These are phyloP conservation scores for Erigeron canadensis DNA, from an alignment of 129 eudicot genomes.

Conservation along the genomic window DNA sequence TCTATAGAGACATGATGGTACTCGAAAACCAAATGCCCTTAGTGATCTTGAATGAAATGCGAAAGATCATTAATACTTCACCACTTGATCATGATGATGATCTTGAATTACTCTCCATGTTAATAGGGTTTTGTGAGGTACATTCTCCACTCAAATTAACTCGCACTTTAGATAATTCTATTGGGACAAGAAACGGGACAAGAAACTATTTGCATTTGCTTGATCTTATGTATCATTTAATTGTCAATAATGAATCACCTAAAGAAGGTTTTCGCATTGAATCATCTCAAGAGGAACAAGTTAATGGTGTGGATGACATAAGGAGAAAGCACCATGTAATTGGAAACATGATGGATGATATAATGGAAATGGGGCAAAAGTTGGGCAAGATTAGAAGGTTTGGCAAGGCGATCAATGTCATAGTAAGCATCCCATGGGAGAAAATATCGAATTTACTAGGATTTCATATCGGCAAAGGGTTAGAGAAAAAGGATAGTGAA, in stretches of 20 bases:
- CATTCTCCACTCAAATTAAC: conserved; percentile 41
- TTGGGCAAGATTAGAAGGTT: conserved; percentile 21
- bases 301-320: neutral
- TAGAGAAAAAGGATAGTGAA: conserved; percentile 14
- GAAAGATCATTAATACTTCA: conserved; percentile 9
- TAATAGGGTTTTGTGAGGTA: conserved; percentile 30
- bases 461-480: neutral
- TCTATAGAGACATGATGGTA: conserved; percentile 41
- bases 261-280: neutral
- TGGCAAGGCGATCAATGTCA: conserved; percentile 24
- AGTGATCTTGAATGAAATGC: conserved; percentile 32
- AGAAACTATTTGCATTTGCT: conserved; percentile 32
- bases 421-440: conserved; percentile 38
- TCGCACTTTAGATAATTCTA: neutral
- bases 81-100: neutral
- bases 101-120: conserved; percentile 19
- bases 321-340: conserved; percentile 3
- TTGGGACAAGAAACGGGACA: neutral
- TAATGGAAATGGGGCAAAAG: conserved; percentile 28
- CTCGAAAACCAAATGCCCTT: conserved; percentile 51
- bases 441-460: conserved; percentile 30
- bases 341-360: conserved; percentile 22
- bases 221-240: conserved; percentile 39
- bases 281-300: neutral
- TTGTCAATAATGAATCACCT: conserved; percentile 20